Evolutionary conservation across 2,329 filamentous ascomycete genomes (phyloP).

Genomic region (Monilinia fructicola): DNA sequence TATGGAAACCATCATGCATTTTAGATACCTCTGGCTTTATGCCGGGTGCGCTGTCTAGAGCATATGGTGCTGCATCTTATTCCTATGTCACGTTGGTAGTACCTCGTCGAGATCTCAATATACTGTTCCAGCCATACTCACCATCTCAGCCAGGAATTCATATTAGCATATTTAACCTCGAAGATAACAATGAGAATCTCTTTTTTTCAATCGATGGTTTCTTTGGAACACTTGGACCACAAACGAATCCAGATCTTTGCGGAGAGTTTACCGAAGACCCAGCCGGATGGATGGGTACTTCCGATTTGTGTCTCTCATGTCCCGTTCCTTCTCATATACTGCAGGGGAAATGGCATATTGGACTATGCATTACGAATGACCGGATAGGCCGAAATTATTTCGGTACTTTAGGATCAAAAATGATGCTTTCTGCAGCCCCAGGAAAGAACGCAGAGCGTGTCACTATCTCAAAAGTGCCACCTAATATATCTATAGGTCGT

Average conservation of each 20-base stretch:
- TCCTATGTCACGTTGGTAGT: slow-evolving; percentile 1
- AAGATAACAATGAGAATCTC: background rate
- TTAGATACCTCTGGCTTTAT: background rate
- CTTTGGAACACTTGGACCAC: slow-evolving; percentile 8
- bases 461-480: slow-evolving; percentile 8
- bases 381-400: background rate
- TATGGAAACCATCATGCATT: background rate
- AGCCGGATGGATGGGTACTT: background rate
- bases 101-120: background rate
- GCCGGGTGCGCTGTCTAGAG: background rate
- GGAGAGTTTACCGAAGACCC: background rate
- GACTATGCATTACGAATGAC: background rate
- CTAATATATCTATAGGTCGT: background rate
- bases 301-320: background rate
- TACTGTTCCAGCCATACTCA: background rate
- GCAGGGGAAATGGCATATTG: background rate
- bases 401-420: no score
- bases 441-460: background rate
- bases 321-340: background rate
- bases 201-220: background rate
- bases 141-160: background rate
- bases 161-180: background rate
- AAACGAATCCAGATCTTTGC: slow-evolving; percentile 1
- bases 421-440: background rate
- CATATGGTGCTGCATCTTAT: background rate